Conservation (phyloP, 495 filamentous ascomycete genomes). For the Ramalina intermedia region DNA sequence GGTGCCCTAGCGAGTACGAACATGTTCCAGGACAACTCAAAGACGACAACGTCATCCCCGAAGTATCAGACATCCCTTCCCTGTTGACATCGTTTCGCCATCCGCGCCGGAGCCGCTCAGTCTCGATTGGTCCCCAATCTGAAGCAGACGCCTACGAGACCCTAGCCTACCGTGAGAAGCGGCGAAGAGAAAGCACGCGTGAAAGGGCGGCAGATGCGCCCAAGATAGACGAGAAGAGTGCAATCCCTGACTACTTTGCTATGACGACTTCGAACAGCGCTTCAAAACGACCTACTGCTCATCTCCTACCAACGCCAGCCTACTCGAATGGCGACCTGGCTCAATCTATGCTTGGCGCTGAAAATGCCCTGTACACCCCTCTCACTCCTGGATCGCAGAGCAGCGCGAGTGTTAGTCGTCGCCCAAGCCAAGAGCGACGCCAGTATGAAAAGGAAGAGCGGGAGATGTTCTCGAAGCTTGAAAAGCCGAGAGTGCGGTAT, state of each 20-base stretch:
- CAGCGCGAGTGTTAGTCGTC: conserved; percentile 6
- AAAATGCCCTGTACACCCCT: conserved; percentile 19
- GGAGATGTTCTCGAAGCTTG: conserved; percentile 72
- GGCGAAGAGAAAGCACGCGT: conserved; percentile 57
- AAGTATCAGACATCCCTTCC: conserved; percentile 66
- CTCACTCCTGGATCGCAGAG: conserved; percentile 22
- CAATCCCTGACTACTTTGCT: conserved; percentile 8
- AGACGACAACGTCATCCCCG: conserved; percentile 76
- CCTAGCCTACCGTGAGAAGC: conserved; percentile 77
- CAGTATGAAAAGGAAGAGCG: conserved; percentile 45
- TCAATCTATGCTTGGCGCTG: conserved; percentile 54
- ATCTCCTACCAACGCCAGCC: conserved; percentile 17
- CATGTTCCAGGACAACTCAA: conserved; percentile 62
- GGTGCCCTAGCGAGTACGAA: conserved; percentile 53
- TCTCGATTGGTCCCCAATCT: conserved; percentile 88
- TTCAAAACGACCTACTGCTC: not conserved
- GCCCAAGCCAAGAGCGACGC: conserved; percentile 30
- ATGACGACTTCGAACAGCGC: conserved; percentile 5
- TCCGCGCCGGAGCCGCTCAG: conserved; percentile 58
- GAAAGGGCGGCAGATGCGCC: not conserved
- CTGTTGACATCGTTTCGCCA: conserved; percentile 68
- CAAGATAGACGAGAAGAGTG: conserved; percentile 1
- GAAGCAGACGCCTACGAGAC: conserved; percentile 94
- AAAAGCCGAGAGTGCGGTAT: conserved; percentile 81
- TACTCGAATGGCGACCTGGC: conserved; percentile 41